Evolutionary conservation across 1,139 yeast species (phyloP), one percentile per base, ranked within the genome.

Genomic region (Lodderomyces margitis): DNA sequence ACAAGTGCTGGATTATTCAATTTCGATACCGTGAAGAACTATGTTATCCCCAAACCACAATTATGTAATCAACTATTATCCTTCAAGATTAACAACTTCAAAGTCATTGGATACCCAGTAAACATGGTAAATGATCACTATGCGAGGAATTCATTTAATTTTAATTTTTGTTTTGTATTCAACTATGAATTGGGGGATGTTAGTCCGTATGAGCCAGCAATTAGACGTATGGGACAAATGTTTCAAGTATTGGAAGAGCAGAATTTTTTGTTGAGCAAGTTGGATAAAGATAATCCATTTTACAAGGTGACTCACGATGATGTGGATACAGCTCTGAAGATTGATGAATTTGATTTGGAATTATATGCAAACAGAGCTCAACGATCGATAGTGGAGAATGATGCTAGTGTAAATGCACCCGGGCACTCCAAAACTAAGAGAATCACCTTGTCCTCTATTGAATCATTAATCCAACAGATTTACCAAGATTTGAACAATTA

Each of bases 401-500:
- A 44, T 35, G 42, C 45, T 10, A 23, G 38, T 7, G 37, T 46
- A 7, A 50, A 46, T 38, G 61, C 70, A 0, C 77, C 78, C 0
- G 78, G 78, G 5, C 70, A 70, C 46, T 56, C 65, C 10, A 64
- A 64, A 32, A 65, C 70, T 36, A 68, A 66, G 33, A 66, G 66
- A 42, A 70, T 78, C 31, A 68, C 73, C 21, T 60, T 80, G 21
- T 72, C 81, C 8, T 82, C 89, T 2, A 80, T 92, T 38, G 87
- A 84, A 51, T 85, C 88, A 48, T 70, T 92, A 43, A 80, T 92
- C 27, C 89, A 88, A 58, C 97, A 94, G 58, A 78, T 94, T 15
- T 89, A 76, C 55, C 97, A 89, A 59, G 99, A 94, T 60, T 71
- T 94, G 53, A 94, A 92, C 63, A 88, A 87, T 57, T 92, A 89